Base-by-base conservation (phyloP, 2,329 filamentous ascomycete genomes). In the Botrytis galanthina region DNA sequence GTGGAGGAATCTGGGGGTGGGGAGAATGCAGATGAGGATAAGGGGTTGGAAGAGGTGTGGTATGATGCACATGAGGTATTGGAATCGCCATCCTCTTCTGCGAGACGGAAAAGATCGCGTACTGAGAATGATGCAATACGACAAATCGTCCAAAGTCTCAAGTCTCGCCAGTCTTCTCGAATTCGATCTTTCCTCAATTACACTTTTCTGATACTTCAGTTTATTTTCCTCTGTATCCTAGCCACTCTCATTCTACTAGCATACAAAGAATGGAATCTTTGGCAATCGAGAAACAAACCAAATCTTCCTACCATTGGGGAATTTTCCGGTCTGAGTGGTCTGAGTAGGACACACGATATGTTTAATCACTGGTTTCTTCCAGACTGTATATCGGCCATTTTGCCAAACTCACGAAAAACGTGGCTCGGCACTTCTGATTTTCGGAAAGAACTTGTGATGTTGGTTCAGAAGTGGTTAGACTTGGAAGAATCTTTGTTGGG, bases 401-500 rank as follows among this genome's bases (percentile, higher is more conserved):
- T 69, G 39, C 48, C 66, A 54, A 57, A 69, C 35, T 59, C 35
- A n/a, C 51, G 66, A 42, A 37, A 57, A 59, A 69, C 48, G 18
- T 69, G 66, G 66, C 10, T 69, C n/a, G 37, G 29, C 54, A n/a
- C 37, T 4, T 48, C 70, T 12, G 46, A 35, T 22, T 64, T 69
- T 57, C 37, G 66, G 39, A 26, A 37, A 35, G 60, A 72, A 48
- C 46, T 72, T 37, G 22, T 46, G 39, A 26, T 22, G 6, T 44
- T 72, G 18, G 48, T 68, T 44, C 61, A 67, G n/a, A 72, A 54
- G 18, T 72, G 70, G 70, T 29, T 72, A 22, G 70, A 72, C 46
- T 39, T 64, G 26, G 61, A 72, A 35, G 51, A 67, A 59, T 66
- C 48, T 39, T 16, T 69, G 37, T 32, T 69, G n/a, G 54, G 54